Evolutionary conservation across 1,284 basidiomycete species (phyloP).

Genomic region (Puccinia triticina): DNA sequence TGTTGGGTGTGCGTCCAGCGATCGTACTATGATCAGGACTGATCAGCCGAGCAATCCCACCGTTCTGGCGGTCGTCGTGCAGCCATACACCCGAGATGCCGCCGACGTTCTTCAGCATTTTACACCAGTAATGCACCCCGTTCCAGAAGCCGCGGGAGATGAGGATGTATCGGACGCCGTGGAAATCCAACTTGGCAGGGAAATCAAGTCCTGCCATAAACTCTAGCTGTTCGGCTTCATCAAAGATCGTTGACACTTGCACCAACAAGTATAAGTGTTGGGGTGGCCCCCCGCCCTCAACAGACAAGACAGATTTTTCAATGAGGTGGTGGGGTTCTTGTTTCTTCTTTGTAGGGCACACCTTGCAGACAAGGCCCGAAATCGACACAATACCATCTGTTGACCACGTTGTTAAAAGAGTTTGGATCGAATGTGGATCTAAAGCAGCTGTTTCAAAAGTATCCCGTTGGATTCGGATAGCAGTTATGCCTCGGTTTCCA

Average conservation of each 20-base stretch:
- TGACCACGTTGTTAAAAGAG: neutral
- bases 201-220: neutral
- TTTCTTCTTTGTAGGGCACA: neutral
- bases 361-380: too few relatives aligned
- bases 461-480: too few relatives aligned
- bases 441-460: too few relatives aligned
- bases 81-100: too few relatives aligned
- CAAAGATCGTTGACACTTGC: neutral
- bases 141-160: too few relatives aligned
- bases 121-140: too few relatives aligned
- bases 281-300: neutral
- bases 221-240: neutral
- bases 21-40: neutral
- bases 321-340: too few relatives aligned
- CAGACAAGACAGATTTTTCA: too few relatives aligned
- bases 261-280: neutral
- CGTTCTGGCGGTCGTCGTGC: neutral
- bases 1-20: too few relatives aligned
- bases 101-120: too few relatives aligned
- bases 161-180: neutral
- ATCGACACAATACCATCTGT: neutral
- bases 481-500: too few relatives aligned
- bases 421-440: too few relatives aligned
- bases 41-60: neutral
- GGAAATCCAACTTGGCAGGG: neutral